phyloP scores from a whole-genome alignment of 2,329 filamentous ascomycete genomes.

The Trichoderma guizhouense region DNA sequence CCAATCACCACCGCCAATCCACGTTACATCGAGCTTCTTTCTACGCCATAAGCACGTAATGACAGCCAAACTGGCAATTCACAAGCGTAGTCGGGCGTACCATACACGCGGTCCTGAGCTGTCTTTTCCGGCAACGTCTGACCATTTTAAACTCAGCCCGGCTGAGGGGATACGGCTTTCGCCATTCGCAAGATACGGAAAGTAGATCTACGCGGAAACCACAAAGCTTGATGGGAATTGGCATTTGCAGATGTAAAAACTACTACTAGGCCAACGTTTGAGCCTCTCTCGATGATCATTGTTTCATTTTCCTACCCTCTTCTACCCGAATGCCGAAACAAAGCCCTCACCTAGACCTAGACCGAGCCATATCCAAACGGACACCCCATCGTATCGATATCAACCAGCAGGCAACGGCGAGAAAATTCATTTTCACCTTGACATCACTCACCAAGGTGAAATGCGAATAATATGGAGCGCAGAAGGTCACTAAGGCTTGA shows the following conservation, averaged over 20 bases:
- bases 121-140: neutral
- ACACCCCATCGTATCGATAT: neutral
- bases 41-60: slow-evolving; percentile 5
- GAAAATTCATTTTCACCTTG: too few species aligned
- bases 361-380: neutral
- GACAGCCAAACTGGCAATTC: neutral
- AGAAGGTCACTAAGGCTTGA: neutral
- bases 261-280: neutral
- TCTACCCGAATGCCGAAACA: neutral
- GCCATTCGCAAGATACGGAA: neutral
- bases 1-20: neutral
- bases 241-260: neutral
- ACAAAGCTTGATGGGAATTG: neutral
- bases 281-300: neutral
- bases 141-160: neutral
- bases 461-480: neutral
- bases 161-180: neutral
- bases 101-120: too few species aligned
- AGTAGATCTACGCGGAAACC: slow-evolving; percentile 1
- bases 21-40: neutral
- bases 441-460: neutral
- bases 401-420: neutral
- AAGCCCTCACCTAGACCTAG: neutral
- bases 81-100: neutral
- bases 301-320: neutral